phyloP scores from a whole-genome alignment of 305 asterid species.

The Lippia alba region DNA sequence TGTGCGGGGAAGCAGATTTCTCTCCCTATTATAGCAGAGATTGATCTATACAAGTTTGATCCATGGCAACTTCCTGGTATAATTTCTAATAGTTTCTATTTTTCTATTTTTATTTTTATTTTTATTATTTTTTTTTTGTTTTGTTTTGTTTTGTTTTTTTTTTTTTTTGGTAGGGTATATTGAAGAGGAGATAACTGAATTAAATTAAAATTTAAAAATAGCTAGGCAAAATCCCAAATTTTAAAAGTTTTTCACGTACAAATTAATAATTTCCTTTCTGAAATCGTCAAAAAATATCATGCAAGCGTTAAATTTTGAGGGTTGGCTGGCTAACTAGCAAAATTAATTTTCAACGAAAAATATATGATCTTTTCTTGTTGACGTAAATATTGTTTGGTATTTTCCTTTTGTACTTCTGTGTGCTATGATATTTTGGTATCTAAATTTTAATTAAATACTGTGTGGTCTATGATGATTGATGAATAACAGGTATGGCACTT shows the following conservation, averaged over 20 bases:
- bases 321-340: too few relatives aligned
- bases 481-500: slow-evolving; percentile 39
- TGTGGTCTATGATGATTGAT: neutral
- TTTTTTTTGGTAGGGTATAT: too few relatives aligned
- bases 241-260: too few relatives aligned
- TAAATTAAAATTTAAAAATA: too few relatives aligned
- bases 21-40: slow-evolving; percentile 66
- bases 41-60: slow-evolving; percentile 79
- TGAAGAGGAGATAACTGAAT: neutral
- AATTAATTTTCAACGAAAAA: too few relatives aligned
- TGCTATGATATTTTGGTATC: neutral
- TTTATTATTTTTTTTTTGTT: neutral
- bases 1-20: slow-evolving; percentile 55
- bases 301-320: too few relatives aligned
- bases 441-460: neutral
- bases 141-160: too few relatives aligned
- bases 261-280: too few relatives aligned
- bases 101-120: neutral
- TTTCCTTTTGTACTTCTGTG: neutral
- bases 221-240: too few relatives aligned
- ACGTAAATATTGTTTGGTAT: too few relatives aligned
- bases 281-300: too few relatives aligned
- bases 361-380: too few relatives aligned
- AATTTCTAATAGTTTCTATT: neutral
- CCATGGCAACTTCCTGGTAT: slow-evolving; percentile 86